These are phyloP conservation scores for Carpinus viminea DNA, from an alignment of 306 rosid genomes.

Conservation along the genomic window DNA sequence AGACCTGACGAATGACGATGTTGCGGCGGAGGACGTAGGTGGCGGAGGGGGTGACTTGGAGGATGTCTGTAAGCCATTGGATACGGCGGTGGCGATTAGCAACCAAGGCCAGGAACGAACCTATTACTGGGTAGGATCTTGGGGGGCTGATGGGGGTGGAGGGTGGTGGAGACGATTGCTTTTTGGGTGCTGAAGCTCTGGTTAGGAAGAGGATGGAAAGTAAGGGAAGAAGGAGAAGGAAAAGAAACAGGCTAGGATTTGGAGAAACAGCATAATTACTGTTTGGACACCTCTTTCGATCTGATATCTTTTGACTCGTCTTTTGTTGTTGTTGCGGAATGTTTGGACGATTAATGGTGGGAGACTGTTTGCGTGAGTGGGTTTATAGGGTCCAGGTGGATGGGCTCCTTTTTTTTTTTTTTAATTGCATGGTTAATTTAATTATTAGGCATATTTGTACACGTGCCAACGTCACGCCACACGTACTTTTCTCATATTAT, in stretches of 20 bases:
- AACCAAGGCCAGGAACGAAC: constrained; percentile 38
- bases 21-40: constrained; percentile 56
- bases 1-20: constrained; percentile 35
- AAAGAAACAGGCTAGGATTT: neutral
- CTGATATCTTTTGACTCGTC: too few relatives aligned
- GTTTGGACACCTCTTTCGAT: too few relatives aligned
- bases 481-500: too few relatives aligned
- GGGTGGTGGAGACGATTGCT: neutral
- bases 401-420: too few relatives aligned
- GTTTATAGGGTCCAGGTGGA: too few relatives aligned
- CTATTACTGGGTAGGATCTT: constrained; percentile 56
- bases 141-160: constrained; percentile 36
- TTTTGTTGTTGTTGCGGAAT: too few relatives aligned
- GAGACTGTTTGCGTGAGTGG: too few relatives aligned
- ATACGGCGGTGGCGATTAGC: constrained; percentile 44
- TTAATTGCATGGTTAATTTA: too few relatives aligned
- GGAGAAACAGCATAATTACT: neutral
- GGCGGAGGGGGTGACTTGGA: constrained; percentile 46
- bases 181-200: neutral
- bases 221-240: neutral
- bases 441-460: too few relatives aligned
- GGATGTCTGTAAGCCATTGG: constrained; percentile 58
- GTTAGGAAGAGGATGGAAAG: constrained; percentile 29
- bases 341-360: too few relatives aligned
- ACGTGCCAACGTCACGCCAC: too few relatives aligned